These are phyloP conservation scores for Neltuma alba DNA, from an alignment of 306 rosid species.

Conservation along the genomic window DNA sequence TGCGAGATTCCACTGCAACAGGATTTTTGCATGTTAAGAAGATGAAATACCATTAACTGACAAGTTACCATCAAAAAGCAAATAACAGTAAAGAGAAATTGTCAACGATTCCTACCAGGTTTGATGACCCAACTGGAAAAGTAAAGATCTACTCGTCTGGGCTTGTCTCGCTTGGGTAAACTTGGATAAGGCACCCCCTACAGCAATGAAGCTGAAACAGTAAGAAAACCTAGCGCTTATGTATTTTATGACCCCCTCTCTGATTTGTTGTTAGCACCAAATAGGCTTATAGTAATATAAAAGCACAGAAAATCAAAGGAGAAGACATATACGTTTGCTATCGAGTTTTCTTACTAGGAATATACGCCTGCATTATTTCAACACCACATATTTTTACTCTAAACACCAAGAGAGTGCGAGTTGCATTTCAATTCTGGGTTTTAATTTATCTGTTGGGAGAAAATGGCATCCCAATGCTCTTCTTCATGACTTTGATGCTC, in stretches of 20 bases:
- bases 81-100: constrained; percentile 9
- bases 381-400: neutral
- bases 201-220: constrained; percentile 41
- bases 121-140: constrained; percentile 94
- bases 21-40: constrained; percentile 34
- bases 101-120: constrained; percentile 64
- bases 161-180: constrained; percentile 91
- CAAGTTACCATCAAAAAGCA: constrained; percentile 9
- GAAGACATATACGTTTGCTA: neutral
- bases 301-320: neutral
- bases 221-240: constrained; percentile 6
- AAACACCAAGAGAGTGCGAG: neutral
- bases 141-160: constrained; percentile 87
- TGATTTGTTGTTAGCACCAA: neutral
- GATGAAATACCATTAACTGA: constrained; percentile 15
- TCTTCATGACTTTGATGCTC: neutral
- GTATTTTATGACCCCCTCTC: neutral
- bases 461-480: neutral
- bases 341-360: neutral
- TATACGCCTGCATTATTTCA: neutral
- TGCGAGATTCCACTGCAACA: constrained; percentile 86
- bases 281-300: neutral
- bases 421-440: neutral
- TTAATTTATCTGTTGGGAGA: neutral
- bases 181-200: constrained; percentile 85